These are phyloP conservation scores for Collybia mongolica DNA, from an alignment of 768 basidiomycete genomes.

Conservation along the genomic window DNA sequence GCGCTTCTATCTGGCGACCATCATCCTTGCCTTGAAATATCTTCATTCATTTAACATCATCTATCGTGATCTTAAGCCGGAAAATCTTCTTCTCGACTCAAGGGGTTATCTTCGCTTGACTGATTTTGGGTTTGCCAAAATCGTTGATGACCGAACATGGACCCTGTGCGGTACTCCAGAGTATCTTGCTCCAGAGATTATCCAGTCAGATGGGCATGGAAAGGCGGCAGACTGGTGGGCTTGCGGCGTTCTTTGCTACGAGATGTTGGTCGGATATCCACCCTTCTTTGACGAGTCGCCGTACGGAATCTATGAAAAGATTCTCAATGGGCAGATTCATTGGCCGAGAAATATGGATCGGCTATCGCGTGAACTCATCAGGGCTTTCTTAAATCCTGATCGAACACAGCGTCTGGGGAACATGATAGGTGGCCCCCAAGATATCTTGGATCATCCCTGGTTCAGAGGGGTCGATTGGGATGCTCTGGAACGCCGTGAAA, in stretches of 20 bases:
- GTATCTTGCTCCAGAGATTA: conserved; percentile 98
- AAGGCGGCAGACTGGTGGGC: conserved; percentile 99
- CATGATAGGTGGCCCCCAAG: conserved; percentile 87
- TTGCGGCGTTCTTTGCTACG: conserved; percentile 93
- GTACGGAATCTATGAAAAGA: conserved; percentile 98
- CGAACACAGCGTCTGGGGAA: conserved; percentile 91
- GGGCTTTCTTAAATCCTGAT: conserved; percentile 88
- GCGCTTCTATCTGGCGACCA: conserved; percentile 95
- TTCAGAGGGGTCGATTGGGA: conserved; percentile 95
- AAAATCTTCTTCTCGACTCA: conserved; percentile 94
- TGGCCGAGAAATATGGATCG: conserved; percentile 93
- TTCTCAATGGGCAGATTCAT: conserved; percentile 81
- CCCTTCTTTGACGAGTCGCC: conserved; percentile 99
- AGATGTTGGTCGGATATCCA: conserved; percentile 98
- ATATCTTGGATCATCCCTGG: conserved; percentile 91
- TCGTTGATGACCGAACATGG: conserved; percentile 97
- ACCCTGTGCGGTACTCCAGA: conserved; percentile 96
- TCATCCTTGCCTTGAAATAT: conserved; percentile 92
- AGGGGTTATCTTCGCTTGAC: conserved; percentile 93
- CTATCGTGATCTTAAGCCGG: conserved; percentile 97
- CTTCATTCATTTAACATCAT: conserved; percentile 96
- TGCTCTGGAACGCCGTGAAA: conserved; percentile 81
- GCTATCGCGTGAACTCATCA: conserved; percentile 85
- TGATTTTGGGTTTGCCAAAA: conserved; percentile 98
- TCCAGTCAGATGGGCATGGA: conserved; percentile 95